Evolutionary conservation across 768 basidiomycete species (phyloP), one percentile per base, ranked within the genome.

Genomic region (Rhodotorula babjevae): DNA sequence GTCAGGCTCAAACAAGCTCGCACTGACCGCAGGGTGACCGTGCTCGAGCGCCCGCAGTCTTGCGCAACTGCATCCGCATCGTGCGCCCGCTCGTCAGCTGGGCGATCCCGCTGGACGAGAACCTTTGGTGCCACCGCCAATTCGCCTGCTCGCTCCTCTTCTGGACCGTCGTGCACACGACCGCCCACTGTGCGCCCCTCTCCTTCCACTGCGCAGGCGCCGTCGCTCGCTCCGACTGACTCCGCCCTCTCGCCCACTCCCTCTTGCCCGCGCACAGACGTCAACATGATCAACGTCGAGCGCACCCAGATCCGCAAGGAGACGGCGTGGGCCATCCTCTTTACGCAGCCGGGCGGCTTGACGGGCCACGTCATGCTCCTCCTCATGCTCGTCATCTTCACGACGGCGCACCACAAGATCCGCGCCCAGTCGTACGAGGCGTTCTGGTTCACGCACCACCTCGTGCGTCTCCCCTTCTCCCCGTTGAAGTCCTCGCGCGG

Each of bases 381-480:
- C 71, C 88, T 93, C 81, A 93, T 97, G 91, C 81, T 97, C 75
- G 80, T 93, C 77, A 92, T 95, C 86, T 77, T 69, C 68, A 87
- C 90, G 53, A 93, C 92, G 31, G 92, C 93, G 7, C 91, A 93
- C 81, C 85, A 87, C 79, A 92, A 90, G 82, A 88, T 97, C 74
- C 89, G 93, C 76, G 81, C 86, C 71, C 91, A 93, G 81, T 91
- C 88, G 83, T 96, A 94, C 82, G 93, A 97, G 81, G 91, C 87
- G 2, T 97, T 97, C 84, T 95, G 93, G 93, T 95, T 93, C 81
- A 93, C 93, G 47, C 93, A 95, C 76, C 93, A 94, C 56, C 71
- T 79, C 36, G 78, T 78, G 49, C 31, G 76, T 44, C 8, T n/a
- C 12, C 31, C 19, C 31, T 33, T 31, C 55, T 12, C 55, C 15